These are phyloP conservation scores for Reticulascus tulasneorum DNA, from an alignment of 2,329 filamentous ascomycete species.

Conservation along the genomic window DNA sequence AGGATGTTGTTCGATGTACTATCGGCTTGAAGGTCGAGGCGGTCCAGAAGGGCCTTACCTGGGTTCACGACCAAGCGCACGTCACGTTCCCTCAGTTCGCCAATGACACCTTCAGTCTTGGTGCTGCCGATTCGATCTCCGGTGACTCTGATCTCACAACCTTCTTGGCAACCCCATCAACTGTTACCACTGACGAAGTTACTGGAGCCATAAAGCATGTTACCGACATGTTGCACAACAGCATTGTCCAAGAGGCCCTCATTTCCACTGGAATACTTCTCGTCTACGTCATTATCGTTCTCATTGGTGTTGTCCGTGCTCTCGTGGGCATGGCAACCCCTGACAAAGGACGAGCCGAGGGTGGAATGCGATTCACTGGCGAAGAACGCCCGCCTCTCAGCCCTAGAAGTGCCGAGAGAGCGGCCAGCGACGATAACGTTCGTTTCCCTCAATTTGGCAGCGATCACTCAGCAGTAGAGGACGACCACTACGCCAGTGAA, in stretches of 20 bases:
- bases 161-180: constrained; percentile 75
- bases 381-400: constrained; percentile 23
- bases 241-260: constrained; percentile 71
- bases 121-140: constrained; percentile 59
- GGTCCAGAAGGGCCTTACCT: constrained; percentile 85
- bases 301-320: constrained; percentile 69
- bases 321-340: constrained; percentile 55
- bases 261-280: constrained; percentile 72
- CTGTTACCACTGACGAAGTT: constrained; percentile 75
- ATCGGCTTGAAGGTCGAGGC: constrained; percentile 80
- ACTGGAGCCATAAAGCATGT: constrained; percentile 71
- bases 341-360: constrained; percentile 58
- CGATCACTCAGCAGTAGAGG: constrained; percentile 12
- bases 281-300: constrained; percentile 72
- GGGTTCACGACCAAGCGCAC: constrained; percentile 84
- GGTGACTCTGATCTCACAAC: constrained; percentile 58
- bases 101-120: constrained; percentile 78
- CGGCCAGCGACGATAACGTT: constrained; percentile 8
- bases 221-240: constrained; percentile 60
- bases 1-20: constrained; percentile 80
- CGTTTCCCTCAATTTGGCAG: constrained; percentile 13
- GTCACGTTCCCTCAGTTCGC: constrained; percentile 74
- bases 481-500: constrained; percentile 14
- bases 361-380: constrained; percentile 41
- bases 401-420: constrained; percentile 18